Evolutionary conservation across 208 protist species (phyloP).

Genomic region (Crithidia brevicula): DNA sequence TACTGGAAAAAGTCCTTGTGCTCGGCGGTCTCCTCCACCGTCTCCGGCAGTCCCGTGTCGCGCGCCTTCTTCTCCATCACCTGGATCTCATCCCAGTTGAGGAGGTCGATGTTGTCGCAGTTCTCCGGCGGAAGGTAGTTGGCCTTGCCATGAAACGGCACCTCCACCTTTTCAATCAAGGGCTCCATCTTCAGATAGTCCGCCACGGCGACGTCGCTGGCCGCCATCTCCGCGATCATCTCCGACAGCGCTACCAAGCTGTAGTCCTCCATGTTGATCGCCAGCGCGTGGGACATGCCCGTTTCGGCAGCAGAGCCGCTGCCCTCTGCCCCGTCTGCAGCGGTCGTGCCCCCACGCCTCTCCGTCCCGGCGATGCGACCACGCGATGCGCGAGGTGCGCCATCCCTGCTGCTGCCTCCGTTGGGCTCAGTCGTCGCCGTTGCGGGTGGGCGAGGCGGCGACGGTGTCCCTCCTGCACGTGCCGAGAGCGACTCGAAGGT

Average conservation of each 20-base stretch:
- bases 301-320: neutral
- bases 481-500: neutral
- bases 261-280: conserved; percentile 78
- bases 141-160: conserved; percentile 73
- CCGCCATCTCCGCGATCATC: conserved; percentile 79
- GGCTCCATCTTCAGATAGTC: conserved; percentile 79
- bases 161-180: conserved; percentile 77
- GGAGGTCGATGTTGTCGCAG: conserved; percentile 83
- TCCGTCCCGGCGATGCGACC: neutral
- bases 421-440: too few relatives aligned
- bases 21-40: conserved; percentile 69
- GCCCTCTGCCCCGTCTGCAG: neutral
- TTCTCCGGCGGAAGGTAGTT: conserved; percentile 86
- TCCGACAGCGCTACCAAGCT: conserved; percentile 81
- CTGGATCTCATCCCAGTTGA: conserved; percentile 74
- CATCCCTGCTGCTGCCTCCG: too few relatives aligned
- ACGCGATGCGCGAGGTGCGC: neutral
- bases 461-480: neutral
- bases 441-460: too few relatives aligned
- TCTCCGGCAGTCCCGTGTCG: conserved; percentile 38
- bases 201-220: conserved; percentile 44
- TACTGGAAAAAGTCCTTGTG: conserved; percentile 78
- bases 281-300: conserved; percentile 31
- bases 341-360: neutral
- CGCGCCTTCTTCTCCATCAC: conserved; percentile 46